phyloP scores from a whole-genome alignment of 129 eudicot species.

The Dittrichia graveolens region DNA sequence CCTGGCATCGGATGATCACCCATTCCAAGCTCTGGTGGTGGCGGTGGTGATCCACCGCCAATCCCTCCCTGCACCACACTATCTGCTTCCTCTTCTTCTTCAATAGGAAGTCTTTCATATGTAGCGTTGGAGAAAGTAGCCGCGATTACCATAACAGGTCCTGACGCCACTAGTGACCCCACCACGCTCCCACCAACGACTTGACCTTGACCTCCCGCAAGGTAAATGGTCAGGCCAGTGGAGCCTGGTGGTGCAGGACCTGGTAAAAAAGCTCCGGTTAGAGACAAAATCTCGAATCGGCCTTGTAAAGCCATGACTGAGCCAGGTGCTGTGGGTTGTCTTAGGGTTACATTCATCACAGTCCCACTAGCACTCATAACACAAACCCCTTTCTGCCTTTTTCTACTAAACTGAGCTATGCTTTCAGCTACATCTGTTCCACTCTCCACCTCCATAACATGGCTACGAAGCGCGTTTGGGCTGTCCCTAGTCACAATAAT shows the following conservation, averaged over 20 bases:
- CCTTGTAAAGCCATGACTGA: slow-evolving; percentile 72
- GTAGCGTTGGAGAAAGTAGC: slow-evolving; percentile 74
- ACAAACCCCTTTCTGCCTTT: slow-evolving; percentile 71
- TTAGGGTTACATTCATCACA: slow-evolving; percentile 62
- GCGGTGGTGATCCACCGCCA: slow-evolving; percentile 27
- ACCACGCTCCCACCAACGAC: slow-evolving; percentile 81
- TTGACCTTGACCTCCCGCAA: slow-evolving; percentile 81
- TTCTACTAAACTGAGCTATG: slow-evolving; percentile 64
- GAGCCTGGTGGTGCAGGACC: slow-evolving; percentile 84
- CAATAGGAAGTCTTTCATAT: slow-evolving; percentile 65
- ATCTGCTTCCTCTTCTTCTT: slow-evolving; percentile 58
- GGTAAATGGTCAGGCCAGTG: slow-evolving; percentile 65
- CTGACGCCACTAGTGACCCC: slow-evolving; percentile 66
- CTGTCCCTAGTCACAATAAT: slow-evolving; percentile 72
- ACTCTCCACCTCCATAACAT: slow-evolving; percentile 73
- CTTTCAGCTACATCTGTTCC: slow-evolving; percentile 73
- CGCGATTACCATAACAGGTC: slow-evolving; percentile 70
- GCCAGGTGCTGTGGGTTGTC: slow-evolving; percentile 66
- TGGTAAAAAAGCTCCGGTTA: slow-evolving; percentile 69
- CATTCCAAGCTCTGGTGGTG: slow-evolving; percentile 40
- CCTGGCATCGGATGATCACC: slow-evolving; percentile 54
- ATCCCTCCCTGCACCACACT: slow-evolving; percentile 39
- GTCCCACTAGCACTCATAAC: slow-evolving; percentile 66
- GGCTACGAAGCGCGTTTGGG: slow-evolving; percentile 80
- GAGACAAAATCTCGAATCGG: slow-evolving; percentile 66